These are phyloP conservation scores for Pythium apleroticum DNA, from an alignment of 352 stramenopile species.

Conservation along the genomic window DNA sequence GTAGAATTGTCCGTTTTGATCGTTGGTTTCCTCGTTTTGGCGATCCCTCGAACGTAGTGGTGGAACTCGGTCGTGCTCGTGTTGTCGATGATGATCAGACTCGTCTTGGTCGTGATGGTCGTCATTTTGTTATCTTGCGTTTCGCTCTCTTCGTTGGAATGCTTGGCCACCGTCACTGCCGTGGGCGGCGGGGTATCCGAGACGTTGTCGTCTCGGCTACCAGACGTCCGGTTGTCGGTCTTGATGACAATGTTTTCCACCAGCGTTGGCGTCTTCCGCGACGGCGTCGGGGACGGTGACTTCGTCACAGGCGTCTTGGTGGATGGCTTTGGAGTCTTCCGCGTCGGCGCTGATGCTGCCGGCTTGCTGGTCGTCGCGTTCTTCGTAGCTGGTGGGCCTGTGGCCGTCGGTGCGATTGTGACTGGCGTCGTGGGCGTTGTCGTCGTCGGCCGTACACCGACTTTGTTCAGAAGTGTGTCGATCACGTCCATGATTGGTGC, in stretches of 20 bases:
- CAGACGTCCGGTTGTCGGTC: background rate
- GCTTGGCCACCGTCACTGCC: background rate
- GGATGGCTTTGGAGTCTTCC: conserved; percentile 1
- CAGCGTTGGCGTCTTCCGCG: background rate
- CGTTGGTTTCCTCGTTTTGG: background rate
- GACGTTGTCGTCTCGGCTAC: background rate
- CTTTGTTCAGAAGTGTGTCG: background rate
- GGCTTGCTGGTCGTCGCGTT: conserved; percentile 1
- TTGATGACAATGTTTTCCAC: background rate
- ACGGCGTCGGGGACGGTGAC: background rate
- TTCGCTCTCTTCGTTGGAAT: background rate
- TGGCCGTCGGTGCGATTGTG: background rate
- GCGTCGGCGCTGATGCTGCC: background rate
- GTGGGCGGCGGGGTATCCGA: background rate
- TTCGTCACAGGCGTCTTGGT: conserved; percentile 11
- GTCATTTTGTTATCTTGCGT: background rate
- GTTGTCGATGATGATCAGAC: background rate
- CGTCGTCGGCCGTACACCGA: background rate
- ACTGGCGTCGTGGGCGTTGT: conserved; percentile 4
- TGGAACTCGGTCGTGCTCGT: background rate
- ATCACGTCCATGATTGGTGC: background rate
- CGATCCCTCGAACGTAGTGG: background rate
- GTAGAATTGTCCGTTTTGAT: background rate
- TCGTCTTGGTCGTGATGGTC: background rate
- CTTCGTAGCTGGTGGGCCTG: background rate